phyloP scores from a whole-genome alignment of 139 green algal species.

The Asterochloris sp. region DNA sequence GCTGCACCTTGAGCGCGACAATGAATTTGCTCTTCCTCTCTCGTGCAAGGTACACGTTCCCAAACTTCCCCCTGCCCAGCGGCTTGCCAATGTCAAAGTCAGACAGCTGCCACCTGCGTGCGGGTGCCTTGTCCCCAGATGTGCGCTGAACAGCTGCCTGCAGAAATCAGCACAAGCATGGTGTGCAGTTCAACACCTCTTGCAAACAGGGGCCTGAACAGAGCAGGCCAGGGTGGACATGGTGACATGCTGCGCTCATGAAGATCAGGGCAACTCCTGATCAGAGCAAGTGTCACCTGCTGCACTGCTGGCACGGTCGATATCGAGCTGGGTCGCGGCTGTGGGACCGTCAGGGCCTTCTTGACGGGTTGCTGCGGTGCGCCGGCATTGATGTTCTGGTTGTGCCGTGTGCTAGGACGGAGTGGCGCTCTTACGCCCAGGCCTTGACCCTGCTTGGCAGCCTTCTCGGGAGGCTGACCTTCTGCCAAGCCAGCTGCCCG shows the following conservation, averaged over 20 bases:
- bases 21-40: conserved; percentile 91
- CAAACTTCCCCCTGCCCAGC: conserved; percentile 96
- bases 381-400: too few species aligned
- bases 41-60: conserved; percentile 97
- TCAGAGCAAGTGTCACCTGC: too few species aligned
- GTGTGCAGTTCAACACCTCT: too few species aligned
- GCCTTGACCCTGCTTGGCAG: conserved; percentile 13
- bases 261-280: too few species aligned
- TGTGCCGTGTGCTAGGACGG: neutral
- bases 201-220: too few species aligned
- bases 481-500: neutral
- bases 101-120: conserved; percentile 71
- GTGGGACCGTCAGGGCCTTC: neutral
- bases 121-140: too few species aligned
- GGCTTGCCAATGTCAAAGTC: conserved; percentile 99
- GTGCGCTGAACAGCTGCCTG: too few species aligned
- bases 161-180: too few species aligned
- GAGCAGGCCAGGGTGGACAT: too few species aligned
- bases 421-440: conserved; percentile 12
- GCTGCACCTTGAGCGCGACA: conserved; percentile 91
- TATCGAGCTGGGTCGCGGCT: neutral
- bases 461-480: conserved; percentile 8
- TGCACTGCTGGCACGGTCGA: neutral
- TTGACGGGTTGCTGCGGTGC: neutral
- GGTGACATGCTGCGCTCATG: too few species aligned